Percentiles rank a stretch among this genome's conserved stretches.
These are phyloP conservation scores for Akanthomyces uredinophilus DNA, from an alignment of 2,329 filamentous ascomycete species.

Conservation along the genomic window DNA sequence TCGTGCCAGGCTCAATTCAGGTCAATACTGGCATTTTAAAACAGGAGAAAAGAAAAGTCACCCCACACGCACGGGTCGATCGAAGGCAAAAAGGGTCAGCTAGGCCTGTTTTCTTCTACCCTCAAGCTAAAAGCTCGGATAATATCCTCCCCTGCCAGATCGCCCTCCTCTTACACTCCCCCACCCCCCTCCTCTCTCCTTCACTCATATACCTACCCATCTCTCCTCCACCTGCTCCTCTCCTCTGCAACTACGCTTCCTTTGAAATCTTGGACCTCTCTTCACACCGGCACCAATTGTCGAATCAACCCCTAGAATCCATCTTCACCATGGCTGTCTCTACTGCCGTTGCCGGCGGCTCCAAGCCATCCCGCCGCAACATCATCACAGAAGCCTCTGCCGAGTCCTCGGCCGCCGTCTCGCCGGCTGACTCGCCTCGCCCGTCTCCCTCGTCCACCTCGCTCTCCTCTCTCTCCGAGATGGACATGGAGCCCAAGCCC, in stretches of 20 bases:
- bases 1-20: too few relatives aligned
- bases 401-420: constrained; percentile 52
- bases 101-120: neutral
- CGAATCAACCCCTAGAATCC: neutral
- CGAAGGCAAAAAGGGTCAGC: neutral
- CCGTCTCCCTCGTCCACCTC: constrained; percentile 78
- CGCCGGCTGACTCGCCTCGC: constrained; percentile 55
- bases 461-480: constrained; percentile 79
- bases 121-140: neutral
- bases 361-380: constrained; percentile 44
- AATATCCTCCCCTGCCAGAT: constrained; percentile 9
- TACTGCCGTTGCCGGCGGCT: constrained; percentile 37
- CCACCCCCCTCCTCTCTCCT: constrained; percentile 7
- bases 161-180: constrained; percentile 13
- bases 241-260: neutral
- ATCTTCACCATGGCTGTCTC: constrained; percentile 40
- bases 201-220: neutral
- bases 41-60: neutral
- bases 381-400: constrained; percentile 42
- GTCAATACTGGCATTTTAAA: neutral
- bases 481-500: constrained; percentile 40
- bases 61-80: constrained; percentile 6
- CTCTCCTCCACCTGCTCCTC: constrained; percentile 4
- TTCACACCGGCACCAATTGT: constrained; percentile 8
- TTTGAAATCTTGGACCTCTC: neutral